A percentile compares a stretch with the other conserved stretches of the same genome.
Evolutionary conservation across 352 stramenopile genomes (phyloP).

Genomic region (Phytophthora fragariaefolia): DNA sequence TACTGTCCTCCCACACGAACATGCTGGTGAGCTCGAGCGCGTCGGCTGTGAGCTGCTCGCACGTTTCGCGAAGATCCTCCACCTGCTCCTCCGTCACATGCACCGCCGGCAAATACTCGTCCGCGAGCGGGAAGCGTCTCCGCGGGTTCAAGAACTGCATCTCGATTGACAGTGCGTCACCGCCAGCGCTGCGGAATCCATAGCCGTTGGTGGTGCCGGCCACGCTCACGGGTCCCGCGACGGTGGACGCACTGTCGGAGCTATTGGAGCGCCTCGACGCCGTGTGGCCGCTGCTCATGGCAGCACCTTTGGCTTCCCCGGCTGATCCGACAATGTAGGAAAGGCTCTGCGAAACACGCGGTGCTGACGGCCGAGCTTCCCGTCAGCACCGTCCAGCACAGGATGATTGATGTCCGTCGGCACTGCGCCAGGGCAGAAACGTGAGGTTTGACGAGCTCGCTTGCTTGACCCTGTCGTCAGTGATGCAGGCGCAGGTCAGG

Average conservation of each 20-base stretch:
- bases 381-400: neutral
- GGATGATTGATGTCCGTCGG: too few relatives aligned
- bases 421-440: too few relatives aligned
- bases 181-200: slow-evolving; percentile 55
- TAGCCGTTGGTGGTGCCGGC: slow-evolving; percentile 53
- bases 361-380: slow-evolving; percentile 7
- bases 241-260: slow-evolving; percentile 40
- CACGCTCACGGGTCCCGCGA: slow-evolving; percentile 37
- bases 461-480: slow-evolving; percentile 30
- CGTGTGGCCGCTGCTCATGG: slow-evolving; percentile 29
- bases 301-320: slow-evolving; percentile 13
- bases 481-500: slow-evolving; percentile 28
- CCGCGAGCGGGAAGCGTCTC: slow-evolving; percentile 60
- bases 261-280: slow-evolving; percentile 36
- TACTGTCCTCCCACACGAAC: slow-evolving; percentile 62
- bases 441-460: slow-evolving; percentile 18
- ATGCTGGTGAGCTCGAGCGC: slow-evolving; percentile 59
- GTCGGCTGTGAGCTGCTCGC: slow-evolving; percentile 52
- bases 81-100: slow-evolving; percentile 45
- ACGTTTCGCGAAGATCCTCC: slow-evolving; percentile 53
- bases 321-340: slow-evolving; percentile 38
- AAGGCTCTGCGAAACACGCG: slow-evolving; percentile 22
- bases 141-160: slow-evolving; percentile 65
- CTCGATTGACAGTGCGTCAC: slow-evolving; percentile 68
- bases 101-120: slow-evolving; percentile 60